phyloP scores from a whole-genome alignment of 768 basidiomycete species.

The Cystofilobasidium capitatum region DNA sequence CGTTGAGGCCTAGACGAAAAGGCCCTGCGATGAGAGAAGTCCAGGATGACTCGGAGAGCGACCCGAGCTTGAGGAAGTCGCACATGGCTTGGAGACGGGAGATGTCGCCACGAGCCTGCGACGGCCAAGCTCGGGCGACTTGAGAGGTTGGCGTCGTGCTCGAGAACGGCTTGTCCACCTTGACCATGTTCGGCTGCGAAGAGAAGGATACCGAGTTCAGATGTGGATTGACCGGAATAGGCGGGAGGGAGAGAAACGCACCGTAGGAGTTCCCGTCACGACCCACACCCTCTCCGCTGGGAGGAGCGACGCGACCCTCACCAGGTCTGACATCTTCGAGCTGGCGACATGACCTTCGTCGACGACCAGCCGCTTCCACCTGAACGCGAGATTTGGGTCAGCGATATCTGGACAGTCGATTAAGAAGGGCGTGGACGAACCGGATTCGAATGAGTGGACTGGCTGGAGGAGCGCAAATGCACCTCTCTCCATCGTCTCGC shows the following conservation, averaged over 20 bases:
- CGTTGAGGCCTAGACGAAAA: neutral
- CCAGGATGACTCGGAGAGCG: neutral
- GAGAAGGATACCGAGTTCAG: neutral
- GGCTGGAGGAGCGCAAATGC: neutral
- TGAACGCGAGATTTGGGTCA: neutral
- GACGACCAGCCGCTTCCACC: constrained; percentile 2
- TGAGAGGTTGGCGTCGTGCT: too few relatives aligned
- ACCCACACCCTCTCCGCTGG: neutral
- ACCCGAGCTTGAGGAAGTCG: neutral
- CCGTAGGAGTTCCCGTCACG: neutral
- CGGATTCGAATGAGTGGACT: neutral
- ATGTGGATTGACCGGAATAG: neutral
- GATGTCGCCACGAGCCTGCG: neutral
- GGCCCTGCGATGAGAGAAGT: neutral
- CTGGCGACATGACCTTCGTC: constrained; percentile 1
- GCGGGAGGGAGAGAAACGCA: neutral
- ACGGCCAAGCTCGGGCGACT: neutral
- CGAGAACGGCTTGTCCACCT: too few relatives aligned
- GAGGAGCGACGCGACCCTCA: neutral
- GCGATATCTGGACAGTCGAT: neutral
- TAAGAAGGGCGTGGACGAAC: neutral
- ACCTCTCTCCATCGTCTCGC: neutral
- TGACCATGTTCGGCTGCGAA: neutral
- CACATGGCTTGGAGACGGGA: neutral
- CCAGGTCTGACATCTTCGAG: neutral